Conservation (phyloP, 208 protist species). For the Wallacemonas sp. region DNA sequence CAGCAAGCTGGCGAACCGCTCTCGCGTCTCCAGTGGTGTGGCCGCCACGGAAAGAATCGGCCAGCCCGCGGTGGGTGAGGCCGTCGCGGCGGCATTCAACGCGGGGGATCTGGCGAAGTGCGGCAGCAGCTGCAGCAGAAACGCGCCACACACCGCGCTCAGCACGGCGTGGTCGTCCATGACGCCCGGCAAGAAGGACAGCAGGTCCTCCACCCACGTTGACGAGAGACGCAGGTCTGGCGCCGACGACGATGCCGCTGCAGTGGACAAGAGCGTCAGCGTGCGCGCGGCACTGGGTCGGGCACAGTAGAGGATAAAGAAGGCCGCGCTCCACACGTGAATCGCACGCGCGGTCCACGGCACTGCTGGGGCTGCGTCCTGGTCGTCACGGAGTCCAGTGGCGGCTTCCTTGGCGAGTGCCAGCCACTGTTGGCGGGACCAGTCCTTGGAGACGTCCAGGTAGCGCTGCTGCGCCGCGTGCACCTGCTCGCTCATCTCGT, state of each 20-base stretch:
- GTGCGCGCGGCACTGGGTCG: not conserved
- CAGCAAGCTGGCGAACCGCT: not conserved
- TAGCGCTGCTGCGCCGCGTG: constrained; percentile 36
- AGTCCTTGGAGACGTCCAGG: constrained; percentile 29
- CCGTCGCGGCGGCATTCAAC: too few species aligned
- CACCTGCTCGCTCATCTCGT: constrained; percentile 30
- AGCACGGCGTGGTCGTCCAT: constrained; percentile 34
- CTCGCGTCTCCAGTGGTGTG: constrained; percentile 9
- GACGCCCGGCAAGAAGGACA: constrained; percentile 33
- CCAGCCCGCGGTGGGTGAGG: not conserved
- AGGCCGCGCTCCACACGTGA: constrained; percentile 69
- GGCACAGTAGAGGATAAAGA: constrained; percentile 51
- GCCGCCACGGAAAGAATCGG: constrained; percentile 18
- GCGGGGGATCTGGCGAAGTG: not conserved
- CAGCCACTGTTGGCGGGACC: constrained; percentile 34
- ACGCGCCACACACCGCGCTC: constrained; percentile 59
- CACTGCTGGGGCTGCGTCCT: not conserved
- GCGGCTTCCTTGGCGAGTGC: constrained; percentile 18
- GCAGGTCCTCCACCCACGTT: constrained; percentile 59
- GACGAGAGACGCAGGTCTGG: not conserved
- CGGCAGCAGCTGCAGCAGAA: constrained; percentile 33
- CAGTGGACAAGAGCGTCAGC: not conserved
- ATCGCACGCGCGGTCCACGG: not conserved
- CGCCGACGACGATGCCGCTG: not conserved
- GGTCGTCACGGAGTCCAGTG: not conserved